These are phyloP conservation scores for Euphorbia schlechtendalii DNA, from an alignment of 441 rosid species.

Conservation along the genomic window DNA sequence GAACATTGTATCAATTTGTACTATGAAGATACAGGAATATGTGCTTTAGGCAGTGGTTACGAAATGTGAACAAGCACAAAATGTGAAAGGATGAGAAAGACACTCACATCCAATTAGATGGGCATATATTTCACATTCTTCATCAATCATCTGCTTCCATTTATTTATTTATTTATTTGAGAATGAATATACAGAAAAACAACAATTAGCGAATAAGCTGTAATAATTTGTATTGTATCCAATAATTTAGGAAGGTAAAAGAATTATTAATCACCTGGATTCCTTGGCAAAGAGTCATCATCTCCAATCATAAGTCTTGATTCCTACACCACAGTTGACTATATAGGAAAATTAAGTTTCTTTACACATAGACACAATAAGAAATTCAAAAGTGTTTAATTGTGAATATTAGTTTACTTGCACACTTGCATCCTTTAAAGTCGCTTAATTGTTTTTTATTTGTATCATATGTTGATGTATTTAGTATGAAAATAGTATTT, in stretches of 20 bases:
- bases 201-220: not conserved
- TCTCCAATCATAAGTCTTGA: not conserved
- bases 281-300: not conserved
- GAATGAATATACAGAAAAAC: not conserved
- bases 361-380: not conserved
- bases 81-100: not conserved
- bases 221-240: not conserved
- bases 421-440: not conserved
- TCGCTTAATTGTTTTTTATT: not conserved
- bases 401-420: not conserved
- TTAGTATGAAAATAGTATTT: not conserved
- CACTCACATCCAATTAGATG: not conserved
- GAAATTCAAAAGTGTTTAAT: not conserved
- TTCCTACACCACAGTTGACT: not conserved
- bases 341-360: not conserved
- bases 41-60: too few relatives aligned
- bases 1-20: not conserved
- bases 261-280: not conserved
- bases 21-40: not conserved
- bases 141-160: not conserved
- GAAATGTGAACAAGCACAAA: not conserved
- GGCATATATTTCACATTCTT: not conserved
- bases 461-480: not conserved
- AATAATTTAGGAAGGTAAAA: not conserved
- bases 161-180: not conserved